Evolutionary conservation across 1,284 basidiomycete species (phyloP), one percentile per base, ranked within the genome.

Genomic region (Clitocybe nebularis): DNA sequence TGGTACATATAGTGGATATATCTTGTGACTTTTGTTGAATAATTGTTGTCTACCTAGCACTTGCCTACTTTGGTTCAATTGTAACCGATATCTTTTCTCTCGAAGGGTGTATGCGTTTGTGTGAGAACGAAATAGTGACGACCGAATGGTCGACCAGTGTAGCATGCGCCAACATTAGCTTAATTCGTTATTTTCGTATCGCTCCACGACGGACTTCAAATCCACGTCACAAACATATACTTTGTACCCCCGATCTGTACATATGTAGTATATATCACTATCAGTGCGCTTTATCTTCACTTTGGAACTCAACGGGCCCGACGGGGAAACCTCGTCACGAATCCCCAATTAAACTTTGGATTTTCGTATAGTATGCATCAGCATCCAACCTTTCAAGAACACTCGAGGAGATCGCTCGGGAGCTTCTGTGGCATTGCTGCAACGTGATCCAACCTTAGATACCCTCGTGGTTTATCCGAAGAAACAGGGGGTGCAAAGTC

Each of bases 391-490:
- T 8, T 16, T 32, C 29, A 32, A 26, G 29, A 17, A 32, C 29
- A 13, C 29, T 32, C 11, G 4, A 32, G 19, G 10, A 5, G 11
- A 17, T 17, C 29, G 29, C 29, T 32, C 19, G 19, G 29, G 29
- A 32, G 24, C 24, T 26, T 26, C 24, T n/a, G 7, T 16, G 5
- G 29, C 13, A 32, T 32, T 29, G 26, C 26, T 29, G 14, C 26
- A 32, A 16, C 29, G 9, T 16, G 29, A 32, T 32, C 6, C 29
- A 32, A 17, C 13, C 29, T 32, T 32, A 11, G 29, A 16, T 16
- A 32, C 29, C 29, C 29, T 32, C 29, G 29, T 32, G 29, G 29
- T 32, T 32, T 32, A 13, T 32, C 29, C 29, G 29, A 32, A 5
- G 29, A 32, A 17, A 16, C 19, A 32, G 29, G 29, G 29, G 29